These are phyloP conservation scores for Scedosporium aurantiacum DNA, from an alignment of 2,329 filamentous ascomycete species.

Conservation along the genomic window DNA sequence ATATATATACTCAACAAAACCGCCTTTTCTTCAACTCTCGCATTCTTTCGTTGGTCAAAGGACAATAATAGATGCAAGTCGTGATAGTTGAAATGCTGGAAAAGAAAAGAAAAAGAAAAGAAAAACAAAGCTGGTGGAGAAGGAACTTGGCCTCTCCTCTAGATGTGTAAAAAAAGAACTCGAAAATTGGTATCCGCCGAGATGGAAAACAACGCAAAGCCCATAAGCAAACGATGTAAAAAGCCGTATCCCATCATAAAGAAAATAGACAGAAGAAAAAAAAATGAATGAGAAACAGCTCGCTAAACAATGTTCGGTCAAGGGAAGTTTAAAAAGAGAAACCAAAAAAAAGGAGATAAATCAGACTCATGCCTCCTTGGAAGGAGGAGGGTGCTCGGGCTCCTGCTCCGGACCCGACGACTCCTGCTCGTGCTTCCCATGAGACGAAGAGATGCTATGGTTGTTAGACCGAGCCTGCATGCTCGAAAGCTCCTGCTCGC, in stretches of 20 bases:
- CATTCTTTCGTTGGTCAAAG: neutral
- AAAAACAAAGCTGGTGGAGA: neutral
- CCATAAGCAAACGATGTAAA: neutral
- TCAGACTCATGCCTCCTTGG: neutral
- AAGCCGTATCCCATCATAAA: neutral
- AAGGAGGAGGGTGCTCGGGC: neutral
- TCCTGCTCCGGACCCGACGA: neutral
- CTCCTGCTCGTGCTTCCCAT: neutral
- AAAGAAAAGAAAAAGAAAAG: neutral
- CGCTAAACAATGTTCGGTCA: neutral
- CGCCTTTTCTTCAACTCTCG: neutral
- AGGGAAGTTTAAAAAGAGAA: neutral
- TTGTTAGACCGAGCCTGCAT: slow-evolving; percentile 18
- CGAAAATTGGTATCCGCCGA: neutral
- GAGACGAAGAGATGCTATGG: neutral
- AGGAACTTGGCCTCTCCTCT: neutral
- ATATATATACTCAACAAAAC: neutral
- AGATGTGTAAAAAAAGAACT: neutral
- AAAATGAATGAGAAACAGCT: neutral
- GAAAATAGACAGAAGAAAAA: neutral
- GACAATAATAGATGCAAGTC: too few species aligned
- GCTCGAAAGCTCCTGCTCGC: slow-evolving; percentile 53
- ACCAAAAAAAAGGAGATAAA: neutral
- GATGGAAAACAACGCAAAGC: neutral
- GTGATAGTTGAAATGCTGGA: too few species aligned